Base-by-base conservation (phyloP, 176 grass and related monocot species). In the Eragrostis curvula region DNA sequence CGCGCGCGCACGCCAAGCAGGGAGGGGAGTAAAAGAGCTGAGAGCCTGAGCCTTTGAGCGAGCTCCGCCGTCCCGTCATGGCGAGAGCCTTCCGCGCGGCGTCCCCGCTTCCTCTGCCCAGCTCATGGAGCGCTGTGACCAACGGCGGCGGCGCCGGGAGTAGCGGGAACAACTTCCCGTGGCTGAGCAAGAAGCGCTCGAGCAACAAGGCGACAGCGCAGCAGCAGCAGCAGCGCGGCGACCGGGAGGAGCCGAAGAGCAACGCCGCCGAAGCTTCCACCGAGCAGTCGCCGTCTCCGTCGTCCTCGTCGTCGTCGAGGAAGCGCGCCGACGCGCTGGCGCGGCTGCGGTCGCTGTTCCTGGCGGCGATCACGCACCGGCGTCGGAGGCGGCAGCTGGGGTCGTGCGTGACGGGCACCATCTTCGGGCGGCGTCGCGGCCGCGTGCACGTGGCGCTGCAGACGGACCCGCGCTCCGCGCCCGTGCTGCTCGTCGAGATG, bases 401-500 rank as follows among this genome's bases (percentile, higher is more conserved):
- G 12, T 84, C 88, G 10, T 74, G 90, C 65, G 90, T 98, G 8
- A 93, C 92, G n/a, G 96, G 96, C 56, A 98, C 96, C 45, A 94
- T 98, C 83, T 98, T 91, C 82, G 96, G 96, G 5, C 88, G 81
- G 3, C 87, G 96, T 1, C 89, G 91, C 36, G 96, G 96, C 0
- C 88, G 84, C 74, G 93, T 98, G 16, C 87, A 92, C 79, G 28
- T 98, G 5, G 90, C 96, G 55, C 94, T 98, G 74, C 96, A 98
- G 88, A 84, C 83, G 39, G 90, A 91, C 76, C 87, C 90, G n/a
- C 91, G 91, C 46, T 87, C 90, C 3, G 29, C 82, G 51, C 96
- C 96, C 14, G 90, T 90, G 36, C 79, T 98, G 75, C 89, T 98
- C 12, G 73, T 98, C 14, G 96, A 98, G 88, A 81, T 98, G 71